Evolutionary conservation across 306 rosid genomes (phyloP), one percentile per base, ranked within the genome.

Genomic region (cucumber (Cucumis sativus)): DNA sequence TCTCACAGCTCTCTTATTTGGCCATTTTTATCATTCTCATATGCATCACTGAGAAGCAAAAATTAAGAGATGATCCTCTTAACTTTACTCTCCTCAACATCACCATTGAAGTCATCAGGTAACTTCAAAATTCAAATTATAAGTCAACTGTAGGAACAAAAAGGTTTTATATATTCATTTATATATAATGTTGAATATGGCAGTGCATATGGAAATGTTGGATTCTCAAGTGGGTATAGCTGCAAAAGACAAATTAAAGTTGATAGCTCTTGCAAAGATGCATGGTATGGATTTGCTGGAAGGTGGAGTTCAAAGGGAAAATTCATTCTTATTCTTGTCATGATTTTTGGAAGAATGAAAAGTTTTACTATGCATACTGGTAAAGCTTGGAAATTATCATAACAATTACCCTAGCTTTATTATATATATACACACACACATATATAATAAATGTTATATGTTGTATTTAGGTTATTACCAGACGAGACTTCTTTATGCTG

Each of bases 131-230:
- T 52, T 52, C 57, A 12, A 47, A 33, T 33, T 33, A 33, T 2
- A 33, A 33, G 37, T 33, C 37, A 33, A 33, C 37, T 33, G 4
- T 33, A 33, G 30, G 3, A 28, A 28, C 0, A 28, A 28, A 28
- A 28, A 23, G 25, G 25, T 23, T 23, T 23, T 23, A 23, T 23
- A 23, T 23, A 23, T 23, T 23, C 25, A 23, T 23, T 23, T 23
- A 23, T 23, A 23, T 23, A 23, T 23, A 23, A 23, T 23, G 49
- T 9, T 43, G 10, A 43, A 39, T 39, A 52, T 55, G 17, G 84
- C 81, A 91, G 98, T 85, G 96, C 93, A 18, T 93, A 88, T 74
- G 97, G 93, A 25, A 93, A 93, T 58, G 97, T 89, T 58, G 97
- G 93, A 9, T 80, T 88, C 33, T 79, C 96, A n/a, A 86, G 39